Conservation (phyloP, 768 basidiomycete genomes). For the Cyathus striatus region DNA sequence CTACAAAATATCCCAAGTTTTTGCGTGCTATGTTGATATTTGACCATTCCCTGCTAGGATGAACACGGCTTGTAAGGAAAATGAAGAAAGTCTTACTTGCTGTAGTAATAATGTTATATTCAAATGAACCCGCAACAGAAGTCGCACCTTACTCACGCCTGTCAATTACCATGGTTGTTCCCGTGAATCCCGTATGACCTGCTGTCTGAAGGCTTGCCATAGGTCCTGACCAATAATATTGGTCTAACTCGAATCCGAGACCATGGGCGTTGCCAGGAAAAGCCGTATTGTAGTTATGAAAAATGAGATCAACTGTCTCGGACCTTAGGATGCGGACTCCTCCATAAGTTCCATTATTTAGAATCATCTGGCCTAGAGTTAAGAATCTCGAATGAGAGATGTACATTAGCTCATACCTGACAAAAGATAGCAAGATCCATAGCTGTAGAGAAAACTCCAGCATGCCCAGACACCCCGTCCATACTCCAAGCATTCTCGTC, state of each 20-base stretch:
- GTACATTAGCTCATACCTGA: no score
- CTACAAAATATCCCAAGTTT: slow-evolving; percentile 1
- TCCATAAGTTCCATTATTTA: slow-evolving; percentile 22
- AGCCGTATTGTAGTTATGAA: slow-evolving; percentile 17
- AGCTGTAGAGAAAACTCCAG: slow-evolving; percentile 21
- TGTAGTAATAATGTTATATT: slow-evolving; percentile 3
- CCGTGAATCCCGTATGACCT: slow-evolving; percentile 22
- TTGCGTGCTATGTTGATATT: slow-evolving; percentile 18
- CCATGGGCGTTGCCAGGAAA: slow-evolving; percentile 22
- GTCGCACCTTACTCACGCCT: slow-evolving; percentile 11
- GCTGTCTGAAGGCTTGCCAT: slow-evolving; percentile 20
- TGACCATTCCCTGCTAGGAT: slow-evolving; percentile 21
- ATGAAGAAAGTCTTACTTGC: slow-evolving; percentile 24
- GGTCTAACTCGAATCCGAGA: slow-evolving; percentile 20
- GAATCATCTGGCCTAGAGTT: slow-evolving; percentile 19
- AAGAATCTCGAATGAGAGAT: no score
- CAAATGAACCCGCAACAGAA: background rate
- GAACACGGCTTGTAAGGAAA: slow-evolving; percentile 19
- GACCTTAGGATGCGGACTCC: slow-evolving; percentile 15
- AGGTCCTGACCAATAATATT: slow-evolving; percentile 20
- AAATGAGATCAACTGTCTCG: slow-evolving; percentile 20
- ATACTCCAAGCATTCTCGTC: slow-evolving; percentile 23
- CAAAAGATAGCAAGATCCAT: slow-evolving; percentile 20
- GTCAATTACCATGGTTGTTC: slow-evolving; percentile 21
- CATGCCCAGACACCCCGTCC: slow-evolving; percentile 20